Conservation (phyloP, 371 early-diverging fungal species). For the Smittium culicis region DNA sequence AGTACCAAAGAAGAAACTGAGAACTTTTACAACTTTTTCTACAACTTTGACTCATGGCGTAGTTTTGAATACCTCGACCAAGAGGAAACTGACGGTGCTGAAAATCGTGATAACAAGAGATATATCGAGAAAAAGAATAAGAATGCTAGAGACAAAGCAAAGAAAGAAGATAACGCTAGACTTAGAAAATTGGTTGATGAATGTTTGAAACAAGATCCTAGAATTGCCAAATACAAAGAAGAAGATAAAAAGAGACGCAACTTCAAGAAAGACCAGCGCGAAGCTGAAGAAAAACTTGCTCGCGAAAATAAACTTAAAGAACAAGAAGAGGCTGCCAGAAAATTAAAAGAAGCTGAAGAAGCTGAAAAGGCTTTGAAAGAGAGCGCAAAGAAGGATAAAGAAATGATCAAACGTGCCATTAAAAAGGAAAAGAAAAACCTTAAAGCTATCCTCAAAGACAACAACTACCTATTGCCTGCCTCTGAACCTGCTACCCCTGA, state of each 20-base stretch:
- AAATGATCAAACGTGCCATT: slow-evolving; percentile 58
- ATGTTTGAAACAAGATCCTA: slow-evolving; percentile 73
- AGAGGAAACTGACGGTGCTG: slow-evolving; percentile 79
- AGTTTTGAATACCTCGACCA: slow-evolving; percentile 95
- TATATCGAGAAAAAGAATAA: slow-evolving; percentile 90
- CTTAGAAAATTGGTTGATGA: slow-evolving; percentile 71
- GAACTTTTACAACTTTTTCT: slow-evolving; percentile 93
- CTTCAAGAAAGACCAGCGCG: slow-evolving; percentile 77
- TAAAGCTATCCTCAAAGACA: slow-evolving; percentile 57
- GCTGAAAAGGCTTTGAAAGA: slow-evolving; percentile 47
- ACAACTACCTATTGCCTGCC: slow-evolving; percentile 61
- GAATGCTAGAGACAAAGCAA: slow-evolving; percentile 74
- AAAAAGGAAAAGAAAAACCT: slow-evolving; percentile 86
- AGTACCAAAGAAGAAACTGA: slow-evolving; percentile 72
- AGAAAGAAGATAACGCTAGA: slow-evolving; percentile 94
- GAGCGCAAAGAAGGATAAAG: slow-evolving; percentile 55
- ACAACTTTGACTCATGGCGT: slow-evolving; percentile 92
- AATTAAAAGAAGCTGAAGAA: slow-evolving; percentile 40
- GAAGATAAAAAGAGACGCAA: slow-evolving; percentile 76
- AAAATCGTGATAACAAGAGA: slow-evolving; percentile 92
- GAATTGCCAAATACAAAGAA: slow-evolving; percentile 78
- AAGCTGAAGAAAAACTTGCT: slow-evolving; percentile 53
- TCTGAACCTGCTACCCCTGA: slow-evolving; percentile 31
- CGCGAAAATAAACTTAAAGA: slow-evolving; percentile 36
- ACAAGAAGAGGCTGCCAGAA: slow-evolving; percentile 32